These are phyloP conservation scores for Coemansia sp. DNA, from an alignment of 371 early-diverging fungal species.

Conservation along the genomic window DNA sequence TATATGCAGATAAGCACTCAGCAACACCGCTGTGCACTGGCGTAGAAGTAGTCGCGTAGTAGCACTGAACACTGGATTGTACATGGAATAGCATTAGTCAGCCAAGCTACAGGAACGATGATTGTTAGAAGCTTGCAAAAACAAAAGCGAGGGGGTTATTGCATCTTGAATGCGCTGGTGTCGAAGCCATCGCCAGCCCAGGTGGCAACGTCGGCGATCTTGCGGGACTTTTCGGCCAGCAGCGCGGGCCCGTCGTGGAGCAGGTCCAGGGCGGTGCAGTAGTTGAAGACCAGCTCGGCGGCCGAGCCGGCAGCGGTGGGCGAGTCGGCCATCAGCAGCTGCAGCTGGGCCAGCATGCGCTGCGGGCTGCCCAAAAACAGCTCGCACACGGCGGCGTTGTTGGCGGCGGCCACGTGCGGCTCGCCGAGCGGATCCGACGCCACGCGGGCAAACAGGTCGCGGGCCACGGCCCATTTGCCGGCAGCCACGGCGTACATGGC, in stretches of 20 bases:
- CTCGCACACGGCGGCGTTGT: slow-evolving; percentile 45
- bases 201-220: slow-evolving; percentile 44
- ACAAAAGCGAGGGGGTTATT: background rate
- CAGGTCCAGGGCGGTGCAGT: slow-evolving; percentile 50
- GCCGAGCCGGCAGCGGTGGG: slow-evolving; percentile 47
- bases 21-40: too few relatives aligned
- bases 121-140: too few relatives aligned
- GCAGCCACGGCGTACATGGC: slow-evolving; percentile 42
- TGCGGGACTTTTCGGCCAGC: slow-evolving; percentile 32
- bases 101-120: too few relatives aligned
- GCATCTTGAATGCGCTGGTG: slow-evolving; percentile 33
- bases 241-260: slow-evolving; percentile 36
- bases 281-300: slow-evolving; percentile 46
- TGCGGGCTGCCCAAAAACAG: slow-evolving; percentile 48
- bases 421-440: background rate
- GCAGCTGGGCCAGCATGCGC: slow-evolving; percentile 39
- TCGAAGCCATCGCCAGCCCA: slow-evolving; percentile 53
- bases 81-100: too few relatives aligned
- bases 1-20: too few relatives aligned
- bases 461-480: slow-evolving; percentile 35
- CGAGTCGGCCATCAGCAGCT: slow-evolving; percentile 30
- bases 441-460: slow-evolving; percentile 14
- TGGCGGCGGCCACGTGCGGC: slow-evolving; percentile 20
- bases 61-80: too few relatives aligned
- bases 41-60: too few relatives aligned